A percentile compares a stretch with the other conserved stretches of the same genome.
These are phyloP conservation scores for Phragmites australis DNA, from an alignment of 176 grass and related monocot species.

Conservation along the genomic window DNA sequence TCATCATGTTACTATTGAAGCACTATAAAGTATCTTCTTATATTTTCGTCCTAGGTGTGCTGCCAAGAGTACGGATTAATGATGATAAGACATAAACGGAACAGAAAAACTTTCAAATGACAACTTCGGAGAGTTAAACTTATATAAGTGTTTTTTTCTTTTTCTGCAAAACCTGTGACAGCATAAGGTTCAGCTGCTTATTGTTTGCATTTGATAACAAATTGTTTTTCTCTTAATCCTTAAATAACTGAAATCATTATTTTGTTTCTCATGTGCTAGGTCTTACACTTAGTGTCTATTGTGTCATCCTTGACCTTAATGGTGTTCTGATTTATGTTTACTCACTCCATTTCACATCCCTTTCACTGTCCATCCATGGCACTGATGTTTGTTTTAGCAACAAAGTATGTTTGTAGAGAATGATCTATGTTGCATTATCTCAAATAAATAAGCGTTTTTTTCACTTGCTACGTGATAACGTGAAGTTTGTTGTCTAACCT, in stretches of 20 bases:
- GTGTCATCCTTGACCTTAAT: not conserved
- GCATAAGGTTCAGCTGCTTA: not conserved
- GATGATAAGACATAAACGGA: conserved; percentile 9
- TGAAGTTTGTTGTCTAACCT: not conserved
- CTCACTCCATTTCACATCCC: conserved; percentile 7
- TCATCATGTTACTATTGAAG: not conserved
- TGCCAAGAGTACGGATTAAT: conserved; percentile 11
- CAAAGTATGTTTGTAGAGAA: not conserved
- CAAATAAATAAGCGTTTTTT: not conserved
- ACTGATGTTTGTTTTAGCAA: not conserved
- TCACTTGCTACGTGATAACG: conserved; percentile 10
- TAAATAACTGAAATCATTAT: not conserved
- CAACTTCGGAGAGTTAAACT: not conserved
- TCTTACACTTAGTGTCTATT: not conserved
- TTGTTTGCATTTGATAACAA: not conserved
- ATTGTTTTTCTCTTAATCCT: not conserved
- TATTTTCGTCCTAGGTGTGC: not conserved
- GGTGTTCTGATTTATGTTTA: conserved; percentile 21
- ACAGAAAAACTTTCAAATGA: conserved; percentile 6
- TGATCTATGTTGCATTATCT: conserved; percentile 18
- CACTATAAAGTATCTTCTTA: too few relatives aligned
- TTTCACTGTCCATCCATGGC: not conserved
- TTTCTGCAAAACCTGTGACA: not conserved
- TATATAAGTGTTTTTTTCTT: not conserved
- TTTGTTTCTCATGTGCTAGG: conserved; percentile 16